Percentiles rank a stretch among this genome's conserved stretches.
Conservation (phyloP, 2,329 filamentous ascomycete genomes). For the Ceratocystis huliohia region DNA sequence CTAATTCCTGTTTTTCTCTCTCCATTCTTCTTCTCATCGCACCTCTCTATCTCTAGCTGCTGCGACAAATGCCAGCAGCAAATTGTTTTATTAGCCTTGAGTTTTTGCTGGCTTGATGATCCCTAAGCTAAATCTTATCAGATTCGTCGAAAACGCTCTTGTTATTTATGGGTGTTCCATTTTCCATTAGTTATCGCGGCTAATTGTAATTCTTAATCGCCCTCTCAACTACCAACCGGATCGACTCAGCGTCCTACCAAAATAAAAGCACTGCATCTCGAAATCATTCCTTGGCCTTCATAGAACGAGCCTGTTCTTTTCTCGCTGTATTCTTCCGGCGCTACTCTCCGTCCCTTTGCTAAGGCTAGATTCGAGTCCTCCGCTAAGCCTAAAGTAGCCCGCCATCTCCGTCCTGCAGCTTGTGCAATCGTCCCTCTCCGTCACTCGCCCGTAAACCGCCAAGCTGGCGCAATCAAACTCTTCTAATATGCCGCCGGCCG, state of each 20-base stretch:
- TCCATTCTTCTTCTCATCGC: not conserved
- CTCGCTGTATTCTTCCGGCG: not conserved
- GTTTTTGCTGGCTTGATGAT: not conserved
- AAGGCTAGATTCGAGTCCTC: not conserved
- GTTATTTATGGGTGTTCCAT: not conserved
- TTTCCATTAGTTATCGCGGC: not conserved
- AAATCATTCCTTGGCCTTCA: not conserved
- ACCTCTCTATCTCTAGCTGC: not conserved
- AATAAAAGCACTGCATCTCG: not conserved
- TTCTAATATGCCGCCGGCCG: constrained; percentile 13
- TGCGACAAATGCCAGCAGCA: too few species aligned
- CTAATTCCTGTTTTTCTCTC: not conserved
- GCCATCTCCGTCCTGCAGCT: not conserved
- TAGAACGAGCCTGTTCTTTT: not conserved
- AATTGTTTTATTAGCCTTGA: too few species aligned
- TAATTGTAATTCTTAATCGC: not conserved
- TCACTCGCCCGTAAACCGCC: not conserved
- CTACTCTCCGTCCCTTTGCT: not conserved
- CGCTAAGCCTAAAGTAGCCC: not conserved
- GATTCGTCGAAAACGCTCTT: not conserved
- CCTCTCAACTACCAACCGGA: not conserved
- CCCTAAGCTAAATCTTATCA: not conserved
- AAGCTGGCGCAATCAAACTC: constrained; percentile 17
- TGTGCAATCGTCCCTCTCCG: not conserved
- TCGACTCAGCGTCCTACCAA: not conserved